phyloP scores from a whole-genome alignment of 2,329 filamentous ascomycete species.

The Fusarium guadeloupense region DNA sequence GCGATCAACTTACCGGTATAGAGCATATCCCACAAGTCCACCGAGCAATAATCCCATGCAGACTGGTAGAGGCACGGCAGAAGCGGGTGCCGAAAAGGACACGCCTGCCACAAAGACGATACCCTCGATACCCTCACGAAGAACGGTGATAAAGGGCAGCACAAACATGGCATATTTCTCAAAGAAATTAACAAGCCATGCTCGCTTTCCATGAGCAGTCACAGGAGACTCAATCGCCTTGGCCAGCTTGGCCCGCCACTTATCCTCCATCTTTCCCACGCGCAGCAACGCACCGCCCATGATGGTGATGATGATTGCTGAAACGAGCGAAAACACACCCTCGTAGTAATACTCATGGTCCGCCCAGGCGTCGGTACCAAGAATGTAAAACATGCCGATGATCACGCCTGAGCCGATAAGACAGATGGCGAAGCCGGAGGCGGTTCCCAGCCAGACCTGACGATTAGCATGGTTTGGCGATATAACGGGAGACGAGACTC shows the following conservation, averaged over 20 bases:
- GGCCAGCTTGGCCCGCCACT: constrained; percentile 84
- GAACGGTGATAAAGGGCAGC: constrained; percentile 84
- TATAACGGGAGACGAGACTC: neutral
- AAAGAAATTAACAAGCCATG: constrained; percentile 67
- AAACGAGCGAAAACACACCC: constrained; percentile 79
- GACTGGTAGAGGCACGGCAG: constrained; percentile 80
- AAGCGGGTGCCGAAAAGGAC: constrained; percentile 77
- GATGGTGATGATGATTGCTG: constrained; percentile 82
- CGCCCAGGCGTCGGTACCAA: constrained; percentile 75
- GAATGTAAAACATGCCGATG: constrained; percentile 76
- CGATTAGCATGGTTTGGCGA: neutral
- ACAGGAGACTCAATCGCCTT: constrained; percentile 68
- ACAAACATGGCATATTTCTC: constrained; percentile 90
- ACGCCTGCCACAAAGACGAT: constrained; percentile 91
- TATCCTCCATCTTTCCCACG: constrained; percentile 83
- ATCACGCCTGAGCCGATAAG: constrained; percentile 71
- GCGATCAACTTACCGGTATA: constrained; percentile 75
- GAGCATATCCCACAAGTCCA: constrained; percentile 71
- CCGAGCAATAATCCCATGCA: constrained; percentile 76
- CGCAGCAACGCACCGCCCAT: constrained; percentile 84
- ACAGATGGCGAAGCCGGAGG: constrained; percentile 60
- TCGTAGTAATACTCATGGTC: constrained; percentile 82
- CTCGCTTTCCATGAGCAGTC: constrained; percentile 54
- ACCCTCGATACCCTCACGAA: constrained; percentile 86
- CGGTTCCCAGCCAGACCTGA: constrained; percentile 66